Conservation (phyloP, 140 eudicot species). For the Senecio squalidus region DNA sequence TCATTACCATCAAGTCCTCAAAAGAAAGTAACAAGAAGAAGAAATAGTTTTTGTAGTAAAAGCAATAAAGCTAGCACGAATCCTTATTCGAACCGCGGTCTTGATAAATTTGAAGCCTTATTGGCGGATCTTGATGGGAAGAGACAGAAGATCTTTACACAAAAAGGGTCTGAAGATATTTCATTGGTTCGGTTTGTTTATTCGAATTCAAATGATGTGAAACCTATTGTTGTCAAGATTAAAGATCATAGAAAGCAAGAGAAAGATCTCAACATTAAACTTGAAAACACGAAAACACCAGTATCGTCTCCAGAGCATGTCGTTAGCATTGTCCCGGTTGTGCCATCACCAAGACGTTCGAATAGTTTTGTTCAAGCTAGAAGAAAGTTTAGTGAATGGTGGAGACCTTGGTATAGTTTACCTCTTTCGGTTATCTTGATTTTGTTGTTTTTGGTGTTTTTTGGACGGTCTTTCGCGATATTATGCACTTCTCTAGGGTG, state of each 20-base stretch:
- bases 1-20: conserved; percentile 20
- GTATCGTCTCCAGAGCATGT: conserved; percentile 17
- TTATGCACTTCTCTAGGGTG: conserved; percentile 70
- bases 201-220: conserved; percentile 35
- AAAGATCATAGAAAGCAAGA: conserved; percentile 36
- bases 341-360: not conserved
- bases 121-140: conserved; percentile 63
- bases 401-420: conserved; percentile 37
- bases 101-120: conserved; percentile 60
- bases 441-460: conserved; percentile 45
- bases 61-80: conserved; percentile 43
- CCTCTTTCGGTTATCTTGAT: conserved; percentile 45
- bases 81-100: conserved; percentile 62
- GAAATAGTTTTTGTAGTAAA: conserved; percentile 34
- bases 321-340: not conserved
- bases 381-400: conserved; percentile 28
- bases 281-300: conserved; percentile 8
- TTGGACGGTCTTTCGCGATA: conserved; percentile 63
- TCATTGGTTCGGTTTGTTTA: conserved; percentile 51
- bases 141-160: conserved; percentile 56
- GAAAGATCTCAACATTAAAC: conserved; percentile 9
- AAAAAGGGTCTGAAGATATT: conserved; percentile 60
- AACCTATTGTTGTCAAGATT: conserved; percentile 65
- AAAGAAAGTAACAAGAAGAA: conserved; percentile 31
- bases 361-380: conserved; percentile 14